These are phyloP conservation scores for Myotisia sp. DNA, from an alignment of 2,329 filamentous ascomycete species.

Conservation along the genomic window DNA sequence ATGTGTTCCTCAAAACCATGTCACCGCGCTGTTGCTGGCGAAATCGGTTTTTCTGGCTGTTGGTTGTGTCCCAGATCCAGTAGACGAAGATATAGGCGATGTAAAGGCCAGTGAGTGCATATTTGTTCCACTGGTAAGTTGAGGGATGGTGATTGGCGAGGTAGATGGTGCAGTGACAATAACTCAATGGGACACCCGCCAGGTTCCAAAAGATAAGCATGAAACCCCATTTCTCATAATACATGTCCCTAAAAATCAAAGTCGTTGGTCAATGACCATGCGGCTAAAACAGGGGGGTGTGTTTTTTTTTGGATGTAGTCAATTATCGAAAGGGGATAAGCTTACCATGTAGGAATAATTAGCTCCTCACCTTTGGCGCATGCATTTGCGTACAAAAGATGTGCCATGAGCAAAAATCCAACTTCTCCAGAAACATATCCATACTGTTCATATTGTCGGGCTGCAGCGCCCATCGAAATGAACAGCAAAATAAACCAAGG, in stretches of 20 bases:
- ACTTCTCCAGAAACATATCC: constrained; percentile 81
- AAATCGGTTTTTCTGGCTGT: constrained; percentile 90
- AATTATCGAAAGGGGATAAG: constrained; percentile 1
- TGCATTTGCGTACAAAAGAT: constrained; percentile 83
- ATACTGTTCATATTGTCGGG: constrained; percentile 69
- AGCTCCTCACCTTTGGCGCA: constrained; percentile 86
- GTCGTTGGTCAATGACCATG: not conserved
- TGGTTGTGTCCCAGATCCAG: constrained; percentile 84
- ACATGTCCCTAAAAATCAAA: constrained; percentile 59
- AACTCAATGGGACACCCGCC: constrained; percentile 76
- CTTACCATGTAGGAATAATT: constrained; percentile 69
- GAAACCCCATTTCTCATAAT: constrained; percentile 93
- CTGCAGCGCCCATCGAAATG: constrained; percentile 58
- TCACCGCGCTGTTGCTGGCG: constrained; percentile 57
- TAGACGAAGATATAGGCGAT: constrained; percentile 66
- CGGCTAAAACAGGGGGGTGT: not conserved
- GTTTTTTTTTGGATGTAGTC: not conserved
- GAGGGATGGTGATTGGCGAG: constrained; percentile 69
- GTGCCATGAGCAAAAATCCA: constrained; percentile 69
- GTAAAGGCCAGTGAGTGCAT: constrained; percentile 51
- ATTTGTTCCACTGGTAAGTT: constrained; percentile 62
- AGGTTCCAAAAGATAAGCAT: constrained; percentile 98
- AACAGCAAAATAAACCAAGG: constrained; percentile 86
- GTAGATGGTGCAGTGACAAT: constrained; percentile 88
- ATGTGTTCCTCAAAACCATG: constrained; percentile 55